Base-by-base conservation (phyloP, 1,139 yeast species). In the Scheffersomyces lignicola region DNA sequence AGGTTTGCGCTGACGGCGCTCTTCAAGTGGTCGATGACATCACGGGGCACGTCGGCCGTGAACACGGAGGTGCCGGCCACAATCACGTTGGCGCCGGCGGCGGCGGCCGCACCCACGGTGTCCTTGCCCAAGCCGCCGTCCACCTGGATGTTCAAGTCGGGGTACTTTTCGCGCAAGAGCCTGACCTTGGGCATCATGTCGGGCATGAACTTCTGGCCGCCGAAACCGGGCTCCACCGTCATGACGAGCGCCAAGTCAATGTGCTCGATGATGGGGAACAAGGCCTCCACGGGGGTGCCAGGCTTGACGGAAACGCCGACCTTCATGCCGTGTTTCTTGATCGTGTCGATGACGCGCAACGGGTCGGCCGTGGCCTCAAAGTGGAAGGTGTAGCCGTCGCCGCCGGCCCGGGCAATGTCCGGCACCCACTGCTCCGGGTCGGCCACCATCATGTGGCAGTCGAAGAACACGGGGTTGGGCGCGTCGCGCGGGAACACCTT, bases 151-250 rank as follows among this genome's bases (percentile, higher is more conserved):
- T 92, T 81, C 58, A 90, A 69, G 23, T 80, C 58, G 12, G 97
- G 97, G 62, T 72, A 86, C 55, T 73, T 77, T 33, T 61, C 59
- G 59, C 99, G 79, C 51, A 92, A 72, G 24, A 69, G 70, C 51
- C 78, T 82, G 31, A 92, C 97, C 65, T 92, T 92, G 42, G 94
- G 87, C 97, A 92, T 90, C 96, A 90, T 90, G 43, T 82, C 86
- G 11, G 79, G 70, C 96, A 87, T 89, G 70, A 92, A 94, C 60
- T 84, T 85, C 63, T 92, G 99, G 32, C 99, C 99, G 23, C 98
- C 98, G 56, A 92, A 92, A 1, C 98, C 98, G 7, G 98, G 98
- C 62, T 92, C 98, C 29, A 92, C 98, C 3, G 98, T 92, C 98
- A 92, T 94, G 35, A 92, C 83, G 42, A 92, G 73, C 7, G 89